Conservation (phyloP, 2,329 filamentous ascomycete species). For the Beauveria asiatica region DNA sequence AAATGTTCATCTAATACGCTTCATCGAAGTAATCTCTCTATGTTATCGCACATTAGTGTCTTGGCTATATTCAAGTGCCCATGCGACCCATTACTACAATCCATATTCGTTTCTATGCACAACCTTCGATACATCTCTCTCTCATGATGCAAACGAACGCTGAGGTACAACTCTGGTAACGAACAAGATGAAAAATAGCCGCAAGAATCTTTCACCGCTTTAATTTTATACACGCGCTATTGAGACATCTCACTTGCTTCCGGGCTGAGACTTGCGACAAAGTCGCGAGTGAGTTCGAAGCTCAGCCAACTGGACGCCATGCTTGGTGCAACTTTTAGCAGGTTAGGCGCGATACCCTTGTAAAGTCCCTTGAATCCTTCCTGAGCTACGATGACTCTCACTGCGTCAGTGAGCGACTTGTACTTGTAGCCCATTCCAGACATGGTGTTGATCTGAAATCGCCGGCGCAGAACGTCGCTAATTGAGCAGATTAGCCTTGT, state of each 20-base stretch:
- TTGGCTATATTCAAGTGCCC: conserved; percentile 5
- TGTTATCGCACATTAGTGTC: background rate
- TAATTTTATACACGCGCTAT: conserved; percentile 5
- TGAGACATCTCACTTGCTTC: conserved; percentile 22
- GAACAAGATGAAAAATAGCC: background rate
- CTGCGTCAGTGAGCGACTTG: conserved; percentile 74
- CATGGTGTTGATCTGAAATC: conserved; percentile 99
- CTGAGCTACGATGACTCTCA: conserved; percentile 70
- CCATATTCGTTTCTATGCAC: conserved; percentile 5
- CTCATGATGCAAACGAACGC: conserved; percentile 5
- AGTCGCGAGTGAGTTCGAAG: conserved; percentile 88
- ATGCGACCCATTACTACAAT: conserved; percentile 4
- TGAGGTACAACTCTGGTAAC: background rate
- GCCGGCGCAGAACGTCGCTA: conserved; percentile 81
- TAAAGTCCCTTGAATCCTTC: conserved; percentile 84
- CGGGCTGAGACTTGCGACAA: conserved; percentile 57
- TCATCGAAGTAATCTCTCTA: background rate
- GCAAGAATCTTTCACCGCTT: background rate
- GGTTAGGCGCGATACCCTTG: conserved; percentile 91
- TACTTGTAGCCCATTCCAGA: conserved; percentile 96
- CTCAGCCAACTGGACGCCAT: conserved; percentile 99
- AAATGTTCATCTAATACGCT: background rate
- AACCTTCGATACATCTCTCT: background rate
- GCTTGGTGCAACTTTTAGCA: conserved; percentile 93
- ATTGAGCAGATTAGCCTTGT: conserved; percentile 17